Base-by-base conservation (phyloP, 1,139 yeast genomes). In the Candida tropicalis region DNA sequence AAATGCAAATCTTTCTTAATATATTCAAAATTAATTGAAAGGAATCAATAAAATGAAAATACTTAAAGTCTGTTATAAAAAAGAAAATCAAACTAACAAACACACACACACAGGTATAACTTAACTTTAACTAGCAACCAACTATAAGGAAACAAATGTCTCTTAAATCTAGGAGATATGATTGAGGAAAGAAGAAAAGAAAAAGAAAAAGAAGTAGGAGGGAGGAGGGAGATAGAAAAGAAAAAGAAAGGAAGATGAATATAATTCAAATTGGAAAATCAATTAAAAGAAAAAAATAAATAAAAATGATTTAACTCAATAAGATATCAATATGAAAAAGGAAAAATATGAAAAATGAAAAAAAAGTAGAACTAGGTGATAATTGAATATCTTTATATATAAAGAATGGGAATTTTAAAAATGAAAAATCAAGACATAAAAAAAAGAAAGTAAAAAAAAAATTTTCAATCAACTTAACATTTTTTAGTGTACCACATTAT, bases 141-240 rank as follows among this genome's bases (percentile, higher is more conserved):
- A 27, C 31, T n/a, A n/a, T n/a, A n/a, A n/a, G n/a, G n/a, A n/a
- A 27, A 15, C 31, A 27, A 33, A 13, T 27, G 3, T n/a, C n/a
- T n/a, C n/a, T n/a, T n/a, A n/a, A n/a, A n/a, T n/a, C n/a, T n/a
- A n/a, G n/a, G n/a, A n/a, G n/a, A n/a, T n/a, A n/a, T n/a, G n/a
- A n/a, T n/a, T 16, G 33, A 6, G 6, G 33, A n/a, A 33, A 18
- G 28, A 12, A 23, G 18, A n/a, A 35, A 22, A 34, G 16, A 25
- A 13, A 36, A 24, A 18, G 26, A 34, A 17, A 26, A 8, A 5
- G n/a, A 18, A 36, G 31, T 31, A n/a, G 27, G 23, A 22, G 16
- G 16, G 13, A 35, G 17, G 38, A n/a, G 12, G 27, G 18, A 17
- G 25, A 39, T 33, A 35, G n/a, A 38, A 29, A 38, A 13, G 10